A percentile compares a stretch with the other conserved stretches of the same genome.
These are phyloP conservation scores for Apiotrichum montevideense DNA, from an alignment of 1,284 basidiomycete genomes.

Conservation along the genomic window DNA sequence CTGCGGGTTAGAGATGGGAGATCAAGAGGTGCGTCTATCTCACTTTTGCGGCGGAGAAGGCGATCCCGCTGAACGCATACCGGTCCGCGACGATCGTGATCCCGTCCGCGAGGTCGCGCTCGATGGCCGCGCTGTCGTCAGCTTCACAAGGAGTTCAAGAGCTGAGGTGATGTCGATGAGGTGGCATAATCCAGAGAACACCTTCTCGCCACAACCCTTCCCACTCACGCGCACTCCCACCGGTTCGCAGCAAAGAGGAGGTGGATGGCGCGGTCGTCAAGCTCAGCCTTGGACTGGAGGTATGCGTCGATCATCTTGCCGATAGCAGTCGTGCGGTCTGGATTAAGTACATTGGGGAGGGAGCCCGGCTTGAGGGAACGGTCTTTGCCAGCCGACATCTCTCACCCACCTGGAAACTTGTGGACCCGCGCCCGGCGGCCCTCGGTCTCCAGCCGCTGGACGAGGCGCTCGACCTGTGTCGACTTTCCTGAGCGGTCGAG, in stretches of 20 bases:
- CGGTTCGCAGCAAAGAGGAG: conserved; percentile 94
- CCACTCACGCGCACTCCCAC: conserved; percentile 85
- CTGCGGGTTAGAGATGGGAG: conserved; percentile 24
- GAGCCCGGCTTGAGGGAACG: neutral
- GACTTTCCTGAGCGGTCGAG: conserved; percentile 90
- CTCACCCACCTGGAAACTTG: conserved; percentile 75
- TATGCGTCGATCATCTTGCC: conserved; percentile 93
- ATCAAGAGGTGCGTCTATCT: no score
- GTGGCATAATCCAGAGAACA: neutral
- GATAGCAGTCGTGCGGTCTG: conserved; percentile 86
- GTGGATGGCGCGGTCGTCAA: conserved; percentile 88
- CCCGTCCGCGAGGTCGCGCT: conserved; percentile 58
- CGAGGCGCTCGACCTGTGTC: conserved; percentile 67
- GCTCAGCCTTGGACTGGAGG: conserved; percentile 70
- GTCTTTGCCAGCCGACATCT: neutral
- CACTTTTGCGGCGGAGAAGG: conserved; percentile 82
- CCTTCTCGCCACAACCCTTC: neutral
- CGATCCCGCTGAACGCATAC: conserved; percentile 95
- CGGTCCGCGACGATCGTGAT: conserved; percentile 81
- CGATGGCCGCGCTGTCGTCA: conserved; percentile 57
- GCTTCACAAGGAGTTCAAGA: neutral
- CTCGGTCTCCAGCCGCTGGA: conserved; percentile 49
- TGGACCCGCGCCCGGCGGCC: conserved; percentile 47
- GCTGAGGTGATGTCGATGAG: neutral
- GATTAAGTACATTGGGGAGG: neutral